Percentiles rank a stretch among this genome's conserved stretches.
These are phyloP conservation scores for Agrocybe praecox DNA, from an alignment of 768 basidiomycete genomes.

Conservation along the genomic window DNA sequence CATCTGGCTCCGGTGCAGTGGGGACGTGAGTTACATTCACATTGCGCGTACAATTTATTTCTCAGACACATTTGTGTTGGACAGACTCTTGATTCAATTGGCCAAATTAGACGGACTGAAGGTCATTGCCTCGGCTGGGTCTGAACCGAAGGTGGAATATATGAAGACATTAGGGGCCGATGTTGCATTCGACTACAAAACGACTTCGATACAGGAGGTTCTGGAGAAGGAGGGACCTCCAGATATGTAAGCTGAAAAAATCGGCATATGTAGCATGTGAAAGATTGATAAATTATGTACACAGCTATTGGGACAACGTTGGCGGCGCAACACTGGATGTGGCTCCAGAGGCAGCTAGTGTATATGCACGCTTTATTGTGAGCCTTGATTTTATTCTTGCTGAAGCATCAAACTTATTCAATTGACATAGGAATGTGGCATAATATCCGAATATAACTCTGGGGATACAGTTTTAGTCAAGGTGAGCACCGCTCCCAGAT, in stretches of 20 bases:
- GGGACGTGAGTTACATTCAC: slow-evolving; percentile 26
- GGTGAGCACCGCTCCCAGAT: slow-evolving; percentile 14
- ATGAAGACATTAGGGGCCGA: slow-evolving; percentile 63
- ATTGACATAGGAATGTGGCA: slow-evolving; percentile 39
- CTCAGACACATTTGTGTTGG: no score
- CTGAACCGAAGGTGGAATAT: slow-evolving; percentile 69
- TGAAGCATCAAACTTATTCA: not conserved
- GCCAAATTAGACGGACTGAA: slow-evolving; percentile 45
- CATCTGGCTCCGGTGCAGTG: slow-evolving; percentile 29
- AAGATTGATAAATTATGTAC: no score
- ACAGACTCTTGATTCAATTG: slow-evolving; percentile 50
- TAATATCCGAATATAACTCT: slow-evolving; percentile 38
- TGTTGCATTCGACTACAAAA: slow-evolving; percentile 77
- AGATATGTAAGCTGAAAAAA: slow-evolving; percentile 38
- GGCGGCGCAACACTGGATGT: slow-evolving; percentile 61
- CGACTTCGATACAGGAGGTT: slow-evolving; percentile 46
- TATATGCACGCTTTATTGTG: slow-evolving; percentile 26
- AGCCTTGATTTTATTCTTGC: slow-evolving; percentile 3
- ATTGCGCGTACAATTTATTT: no score
- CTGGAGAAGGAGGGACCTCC: slow-evolving; percentile 56
- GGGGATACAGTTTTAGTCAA: slow-evolving; percentile 23
- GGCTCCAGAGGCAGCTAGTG: slow-evolving; percentile 39
- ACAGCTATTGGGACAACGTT: slow-evolving; percentile 58
- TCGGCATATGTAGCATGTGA: no score
- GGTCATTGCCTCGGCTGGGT: slow-evolving; percentile 73